These are phyloP conservation scores for Tagetes patula DNA, from an alignment of 129 eudicot genomes.

Conservation along the genomic window DNA sequence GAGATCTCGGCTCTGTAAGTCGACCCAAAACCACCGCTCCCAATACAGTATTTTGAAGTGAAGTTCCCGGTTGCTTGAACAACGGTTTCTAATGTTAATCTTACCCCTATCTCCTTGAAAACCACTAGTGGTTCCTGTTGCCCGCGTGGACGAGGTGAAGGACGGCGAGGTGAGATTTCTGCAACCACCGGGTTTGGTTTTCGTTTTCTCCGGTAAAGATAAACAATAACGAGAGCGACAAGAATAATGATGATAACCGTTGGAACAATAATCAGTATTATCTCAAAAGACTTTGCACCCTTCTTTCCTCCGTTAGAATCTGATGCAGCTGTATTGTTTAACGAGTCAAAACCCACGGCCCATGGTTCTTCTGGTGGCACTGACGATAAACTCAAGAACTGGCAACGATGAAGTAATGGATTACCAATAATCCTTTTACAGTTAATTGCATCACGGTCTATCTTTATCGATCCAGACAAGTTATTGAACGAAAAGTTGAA, in stretches of 20 bases:
- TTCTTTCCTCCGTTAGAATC: slow-evolving; percentile 23
- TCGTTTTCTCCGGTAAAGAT: slow-evolving; percentile 39
- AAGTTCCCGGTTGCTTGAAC: slow-evolving; percentile 66
- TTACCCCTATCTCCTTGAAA: slow-evolving; percentile 56
- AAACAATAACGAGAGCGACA: slow-evolving; percentile 42
- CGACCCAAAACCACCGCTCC: slow-evolving; percentile 72
- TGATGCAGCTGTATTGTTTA: slow-evolving; percentile 22
- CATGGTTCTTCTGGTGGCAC: slow-evolving; percentile 34
- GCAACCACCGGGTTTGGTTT: slow-evolving; percentile 30
- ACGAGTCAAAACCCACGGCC: slow-evolving; percentile 13
- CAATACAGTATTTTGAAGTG: slow-evolving; percentile 53
- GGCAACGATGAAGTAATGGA: slow-evolving; percentile 38
- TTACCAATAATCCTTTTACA: slow-evolving; percentile 36
- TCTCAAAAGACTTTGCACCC: slow-evolving; percentile 38
- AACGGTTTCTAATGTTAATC: slow-evolving; percentile 49
- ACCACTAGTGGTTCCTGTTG: slow-evolving; percentile 40
- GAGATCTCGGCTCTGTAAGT: slow-evolving; percentile 63
- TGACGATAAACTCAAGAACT: slow-evolving; percentile 25
- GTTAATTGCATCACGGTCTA: slow-evolving; percentile 28
- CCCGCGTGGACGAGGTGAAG: slow-evolving; percentile 27
- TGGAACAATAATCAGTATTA: slow-evolving; percentile 44
- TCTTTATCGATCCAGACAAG: slow-evolving; percentile 38
- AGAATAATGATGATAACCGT: slow-evolving; percentile 43
- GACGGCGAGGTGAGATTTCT: slow-evolving; percentile 11
- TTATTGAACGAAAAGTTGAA: slow-evolving; percentile 44